phyloP scores from a whole-genome alignment of 2,329 filamentous ascomycete genomes.

The Pseudocercospora macadamiae region DNA sequence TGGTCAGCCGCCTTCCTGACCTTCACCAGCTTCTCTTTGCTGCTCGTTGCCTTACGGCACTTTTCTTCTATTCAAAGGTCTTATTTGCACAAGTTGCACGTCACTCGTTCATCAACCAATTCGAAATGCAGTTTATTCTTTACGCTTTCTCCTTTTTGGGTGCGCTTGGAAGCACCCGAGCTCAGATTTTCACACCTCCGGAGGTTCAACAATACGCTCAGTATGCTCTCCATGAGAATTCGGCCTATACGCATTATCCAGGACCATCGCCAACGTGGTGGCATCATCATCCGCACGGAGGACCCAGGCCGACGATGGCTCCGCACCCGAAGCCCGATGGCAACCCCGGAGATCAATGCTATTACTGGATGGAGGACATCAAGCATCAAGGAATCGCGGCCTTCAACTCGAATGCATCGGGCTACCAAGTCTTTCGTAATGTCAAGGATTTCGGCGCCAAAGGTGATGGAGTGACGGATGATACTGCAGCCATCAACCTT shows the following conservation, averaged over 20 bases:
- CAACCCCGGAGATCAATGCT: slow-evolving; percentile 28
- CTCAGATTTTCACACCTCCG: slow-evolving; percentile 15
- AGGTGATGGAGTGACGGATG: slow-evolving; percentile 56
- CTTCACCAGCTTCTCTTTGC: slow-evolving; percentile 6
- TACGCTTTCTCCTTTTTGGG: slow-evolving; percentile 17
- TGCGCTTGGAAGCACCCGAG: slow-evolving; percentile 24
- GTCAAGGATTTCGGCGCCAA: slow-evolving; percentile 51
- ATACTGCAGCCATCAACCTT: slow-evolving; percentile 58
- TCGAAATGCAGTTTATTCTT: slow-evolving; percentile 20
- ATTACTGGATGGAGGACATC: slow-evolving; percentile 50
- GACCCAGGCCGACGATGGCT: neutral
- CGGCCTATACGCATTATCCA: slow-evolving; percentile 7
- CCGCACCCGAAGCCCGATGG: slow-evolving; percentile 4
- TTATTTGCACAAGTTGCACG: neutral
- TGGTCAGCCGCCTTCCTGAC: slow-evolving; percentile 5
- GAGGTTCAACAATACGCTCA: slow-evolving; percentile 9
- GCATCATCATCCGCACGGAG: slow-evolving; percentile 4
- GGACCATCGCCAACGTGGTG: slow-evolving; percentile 14
- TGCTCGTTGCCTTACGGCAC: slow-evolving; percentile 20
- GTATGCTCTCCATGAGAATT: neutral
- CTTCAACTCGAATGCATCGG: slow-evolving; percentile 47
- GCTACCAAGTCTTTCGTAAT: slow-evolving; percentile 53
- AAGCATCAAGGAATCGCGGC: slow-evolving; percentile 53
- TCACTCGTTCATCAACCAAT: slow-evolving; percentile 8
- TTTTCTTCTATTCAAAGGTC: neutral